Evolutionary conservation across 441 rosid species (phyloP).

Genomic region (Euphorbia schlechtendalii): DNA sequence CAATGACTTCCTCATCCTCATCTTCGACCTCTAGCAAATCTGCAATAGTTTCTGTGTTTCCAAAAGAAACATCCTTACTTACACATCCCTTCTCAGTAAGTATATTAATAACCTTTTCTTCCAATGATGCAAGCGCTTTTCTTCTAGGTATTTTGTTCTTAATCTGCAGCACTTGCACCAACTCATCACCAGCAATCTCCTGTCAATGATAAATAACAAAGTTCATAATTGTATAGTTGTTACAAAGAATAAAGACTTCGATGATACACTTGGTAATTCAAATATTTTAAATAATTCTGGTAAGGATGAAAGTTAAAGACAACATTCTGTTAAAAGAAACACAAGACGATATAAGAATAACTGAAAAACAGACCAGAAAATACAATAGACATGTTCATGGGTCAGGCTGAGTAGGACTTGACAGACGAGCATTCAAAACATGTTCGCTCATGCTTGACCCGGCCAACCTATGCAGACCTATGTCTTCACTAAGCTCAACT

Average conservation of each 20-base stretch:
- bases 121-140: slow-evolving; percentile 75
- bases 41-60: slow-evolving; percentile 50
- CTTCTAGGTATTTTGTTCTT: slow-evolving; percentile 78
- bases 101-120: slow-evolving; percentile 69
- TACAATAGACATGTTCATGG: background rate
- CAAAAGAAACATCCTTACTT: slow-evolving; percentile 44
- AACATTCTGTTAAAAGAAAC: slow-evolving; percentile 1
- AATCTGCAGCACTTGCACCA: slow-evolving; percentile 72
- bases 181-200: slow-evolving; percentile 88
- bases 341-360: background rate
- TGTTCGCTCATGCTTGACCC: background rate
- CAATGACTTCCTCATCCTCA: slow-evolving; percentile 95
- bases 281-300: background rate
- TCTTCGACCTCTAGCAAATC: slow-evolving; percentile 84
- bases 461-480: background rate
- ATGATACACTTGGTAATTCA: too few relatives aligned
- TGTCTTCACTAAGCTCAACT: background rate
- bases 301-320: background rate
- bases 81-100: slow-evolving; percentile 90
- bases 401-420: background rate
- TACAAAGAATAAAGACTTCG: background rate
- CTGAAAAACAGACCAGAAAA: background rate
- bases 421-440: background rate
- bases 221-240: slow-evolving; percentile 5
- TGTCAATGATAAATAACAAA: slow-evolving; percentile 25